These are phyloP conservation scores for Myrmaecium sp. DNA, from an alignment of 2,329 filamentous ascomycete species.

Conservation along the genomic window DNA sequence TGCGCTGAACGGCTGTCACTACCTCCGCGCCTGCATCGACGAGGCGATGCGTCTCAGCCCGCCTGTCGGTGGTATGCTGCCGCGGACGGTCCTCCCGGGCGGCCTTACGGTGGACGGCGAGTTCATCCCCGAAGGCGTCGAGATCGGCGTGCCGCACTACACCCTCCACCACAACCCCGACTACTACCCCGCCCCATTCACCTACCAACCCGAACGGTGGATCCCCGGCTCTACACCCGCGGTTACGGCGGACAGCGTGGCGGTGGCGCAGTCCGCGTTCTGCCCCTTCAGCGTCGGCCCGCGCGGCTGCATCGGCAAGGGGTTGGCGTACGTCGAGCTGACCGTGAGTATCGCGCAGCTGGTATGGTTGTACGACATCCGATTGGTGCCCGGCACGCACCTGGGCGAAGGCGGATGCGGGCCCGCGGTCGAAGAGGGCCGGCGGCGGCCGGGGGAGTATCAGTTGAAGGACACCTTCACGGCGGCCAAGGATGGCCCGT, in stretches of 20 bases:
- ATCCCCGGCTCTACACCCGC: constrained; percentile 11
- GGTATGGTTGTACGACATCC: constrained; percentile 44
- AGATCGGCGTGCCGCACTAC: constrained; percentile 21
- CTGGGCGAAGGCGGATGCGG: constrained; percentile 16
- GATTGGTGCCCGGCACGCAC: constrained; percentile 16
- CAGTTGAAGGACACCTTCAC: constrained; percentile 59
- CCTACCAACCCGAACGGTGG: constrained; percentile 22
- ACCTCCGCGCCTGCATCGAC: constrained; percentile 22
- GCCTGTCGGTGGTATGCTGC: constrained; percentile 21
- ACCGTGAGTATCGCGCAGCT: constrained; percentile 43
- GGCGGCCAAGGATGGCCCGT: constrained; percentile 52
- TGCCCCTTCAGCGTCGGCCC: constrained; percentile 58
- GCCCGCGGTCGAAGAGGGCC: constrained; percentile 15
- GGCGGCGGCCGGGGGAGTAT: constrained; percentile 35
- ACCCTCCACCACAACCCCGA: constrained; percentile 20
- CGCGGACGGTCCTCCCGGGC: constrained; percentile 21
- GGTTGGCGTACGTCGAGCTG: constrained; percentile 51
- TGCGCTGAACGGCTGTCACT: constrained; percentile 15
- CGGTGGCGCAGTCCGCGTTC: constrained; percentile 47
- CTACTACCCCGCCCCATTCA: constrained; percentile 22
- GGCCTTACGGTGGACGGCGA: constrained; percentile 11
- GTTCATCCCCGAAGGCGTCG: constrained; percentile 18
- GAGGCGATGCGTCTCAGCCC: constrained; percentile 25
- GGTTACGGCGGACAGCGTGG: constrained; percentile 9
- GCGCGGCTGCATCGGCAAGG: constrained; percentile 56